Base-by-base conservation (phyloP, 1,284 basidiomycete species). In the Athelia sp. region DNA sequence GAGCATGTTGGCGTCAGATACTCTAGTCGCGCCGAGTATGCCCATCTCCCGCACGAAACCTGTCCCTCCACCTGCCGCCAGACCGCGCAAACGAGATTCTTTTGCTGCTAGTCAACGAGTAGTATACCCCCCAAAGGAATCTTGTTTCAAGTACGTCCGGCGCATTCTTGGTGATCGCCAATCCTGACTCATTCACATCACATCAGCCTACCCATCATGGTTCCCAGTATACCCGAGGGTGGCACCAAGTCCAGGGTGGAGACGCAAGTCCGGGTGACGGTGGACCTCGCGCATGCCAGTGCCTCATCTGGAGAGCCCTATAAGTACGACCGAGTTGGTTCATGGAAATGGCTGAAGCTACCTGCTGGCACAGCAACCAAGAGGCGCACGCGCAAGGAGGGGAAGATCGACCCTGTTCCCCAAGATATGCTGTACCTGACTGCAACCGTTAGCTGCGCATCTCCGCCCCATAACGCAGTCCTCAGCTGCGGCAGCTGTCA, bases 201-300 rank as follows among this genome's bases (percentile, higher is more conserved):
- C 45, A 46, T 38, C 54, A 90, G 86, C 58, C 77, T 90, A 50
- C 77, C 84, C 22, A 84, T 92, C 56, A 73, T 93, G 62, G 84
- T 93, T 32, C 87, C 93, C 35, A 92, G 85, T 58, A 81, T 97
- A 38, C 91, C 93, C 9, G 79, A 84, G 56, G 71, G 74, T 35
- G 93, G 93, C 22, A 88, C 93, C n/a, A 95, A 96, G 69, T 93
- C 90, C 46, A 82, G 93, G 21, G 93, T 97, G 19, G 94, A 97
- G 67, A 97, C 93, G 1, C 93, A 94, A 71, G 84, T 94, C 47
- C 82, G 91, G 60, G 79, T 93, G 34, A 82, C 83, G 10, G 73
- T 93, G 45, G 85, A 90, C 60, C 73, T 93, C 45, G 84, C 87
- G 14, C 79, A 83, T 55, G 72, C 80, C 15, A 82, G 74, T 58